Evolutionary conservation across 176 grass and related monocot species (phyloP).

Genomic region (Poa annua): DNA sequence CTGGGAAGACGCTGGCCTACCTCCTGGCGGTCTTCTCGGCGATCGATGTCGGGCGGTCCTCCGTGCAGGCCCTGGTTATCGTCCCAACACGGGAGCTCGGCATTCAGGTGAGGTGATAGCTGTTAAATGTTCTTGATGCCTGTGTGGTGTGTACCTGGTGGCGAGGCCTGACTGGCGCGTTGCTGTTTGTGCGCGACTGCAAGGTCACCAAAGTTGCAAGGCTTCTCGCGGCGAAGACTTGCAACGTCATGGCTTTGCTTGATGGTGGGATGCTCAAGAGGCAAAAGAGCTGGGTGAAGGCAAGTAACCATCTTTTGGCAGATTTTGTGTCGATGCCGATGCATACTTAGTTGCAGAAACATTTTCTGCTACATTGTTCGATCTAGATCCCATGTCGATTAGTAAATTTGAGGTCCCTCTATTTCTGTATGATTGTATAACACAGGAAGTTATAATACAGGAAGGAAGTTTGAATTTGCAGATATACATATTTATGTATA

Average conservation of each 20-base stretch:
- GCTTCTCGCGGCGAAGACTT: slow-evolving; percentile 66
- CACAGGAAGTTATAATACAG: not conserved
- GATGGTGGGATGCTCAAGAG: slow-evolving; percentile 90
- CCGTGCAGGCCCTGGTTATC: slow-evolving; percentile 82
- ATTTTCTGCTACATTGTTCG: not conserved
- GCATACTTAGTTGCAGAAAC: not conserved
- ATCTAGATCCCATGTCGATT: not conserved
- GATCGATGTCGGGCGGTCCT: slow-evolving; percentile 72
- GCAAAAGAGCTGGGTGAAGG: slow-evolving; percentile 97
- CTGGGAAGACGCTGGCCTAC: slow-evolving; percentile 94
- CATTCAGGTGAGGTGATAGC: slow-evolving; percentile 85
- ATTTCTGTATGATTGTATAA: not conserved
- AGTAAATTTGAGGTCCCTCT: not conserved
- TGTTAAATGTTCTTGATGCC: not conserved
- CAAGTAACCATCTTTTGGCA: slow-evolving; percentile 20
- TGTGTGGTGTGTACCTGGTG: not conserved
- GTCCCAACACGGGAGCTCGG: slow-evolving; percentile 94
- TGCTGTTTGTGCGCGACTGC: not conserved
- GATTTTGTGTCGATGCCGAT: slow-evolving; percentile 11
- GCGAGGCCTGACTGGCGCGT: not conserved
- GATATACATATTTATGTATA: not conserved
- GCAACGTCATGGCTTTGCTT: slow-evolving; percentile 88
- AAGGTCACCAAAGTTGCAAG: slow-evolving; percentile 94
- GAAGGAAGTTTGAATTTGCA: not conserved
- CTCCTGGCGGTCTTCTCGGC: slow-evolving; percentile 72